Evolutionary conservation across 352 stramenopile genomes (phyloP), one percentile per base, ranked within the genome.

Genomic region (Globisporangium mamillatum): DNA sequence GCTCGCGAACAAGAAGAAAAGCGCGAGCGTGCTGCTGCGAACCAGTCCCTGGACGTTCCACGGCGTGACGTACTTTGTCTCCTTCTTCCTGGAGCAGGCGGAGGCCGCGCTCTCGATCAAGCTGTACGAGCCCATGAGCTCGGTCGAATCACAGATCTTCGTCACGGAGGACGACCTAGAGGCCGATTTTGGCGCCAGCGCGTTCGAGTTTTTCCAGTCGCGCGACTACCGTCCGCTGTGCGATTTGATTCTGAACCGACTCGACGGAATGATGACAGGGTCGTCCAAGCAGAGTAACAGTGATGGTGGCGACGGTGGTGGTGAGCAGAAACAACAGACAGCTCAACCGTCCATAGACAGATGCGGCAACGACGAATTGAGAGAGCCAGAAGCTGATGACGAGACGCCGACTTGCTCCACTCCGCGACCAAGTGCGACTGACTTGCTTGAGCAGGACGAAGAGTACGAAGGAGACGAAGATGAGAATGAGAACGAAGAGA

Each of bases 71-170:
- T 93, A 93, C 62, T 90, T 90, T 60, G 85, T 91, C n/a, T 91
- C 82, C n/a, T 91, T 93, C 62, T 90, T 90, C 64, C 66, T 91
- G 18, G 76, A 86, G 38, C 56, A 75, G 16, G 68, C 72, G 7
- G 75, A 73, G 7, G 25, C 74, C 18, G 53, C 64, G 59, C 74
- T 91, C n/a, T 83, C 80, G 32, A 81, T 93, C 73, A 90, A 93
- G 66, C 74, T 91, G 59, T 91, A 90, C 71, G 82, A 93, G 73
- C 82, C 82, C 36, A 90, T 91, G 78, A 91, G 81, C 73, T 88
- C 81, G 10, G 80, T 89, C 32, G 82, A 93, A 62, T 91, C 82
- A 25, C 79, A 90, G 60, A 88, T 90, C 65, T 84, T 76, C 50
- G 74, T 93, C 62, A 79, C 77, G 0, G 70, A 73, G 1, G 75